Evolutionary conservation across 1,284 basidiomycete genomes (phyloP), one percentile per base, ranked within the genome.

Genomic region (Austroboletus rostrupii): DNA sequence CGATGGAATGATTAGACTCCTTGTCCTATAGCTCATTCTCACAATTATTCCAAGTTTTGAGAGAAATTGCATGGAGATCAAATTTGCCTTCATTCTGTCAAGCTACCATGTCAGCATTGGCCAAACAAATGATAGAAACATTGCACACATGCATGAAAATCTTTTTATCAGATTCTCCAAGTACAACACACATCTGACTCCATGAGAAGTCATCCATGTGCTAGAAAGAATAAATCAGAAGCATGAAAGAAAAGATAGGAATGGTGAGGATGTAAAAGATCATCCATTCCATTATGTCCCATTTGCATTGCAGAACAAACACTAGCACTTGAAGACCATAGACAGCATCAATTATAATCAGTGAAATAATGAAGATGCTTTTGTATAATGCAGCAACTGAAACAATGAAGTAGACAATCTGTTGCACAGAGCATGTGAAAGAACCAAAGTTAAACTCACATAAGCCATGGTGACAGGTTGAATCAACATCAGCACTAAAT

Each of bases 151-250:
- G n/a, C n/a, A 97, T 85, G 57, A 98, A 85, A 58, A 97, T 76
- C 73, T 93, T 95, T 79, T 96, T 96, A 28, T 95, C 96, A 52
- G 86, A 81, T 71, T 99, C 96, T 59, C 95, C 96, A 58, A 97
- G 74, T 31, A 99, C 95, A 54, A 95, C 70, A 83, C 92, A 90
- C 19, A 93, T 97, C 43, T 81, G 79, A 81, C 97, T 97, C 97
- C 93, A 97, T 4, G 92, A 95, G 81, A 98, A 98, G 72, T 97
- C 93, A 71, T 98, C 96, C 95, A 98, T 98, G 60, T 80, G 85
- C 96, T 95, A 99, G 85, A 98, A 98, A 1, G 96, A 96, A 70
- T 97, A 97, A 17, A 97, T 72, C 1, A 95, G 96, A 33, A 99
- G 79, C 71, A 94, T 80, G 74, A 99, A 88, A 17, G 94, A 94